A percentile compares a stretch with the other conserved stretches of the same genome.
These are phyloP conservation scores for Parachlorella kessleri DNA, from an alignment of 139 green algal genomes.

Conservation along the genomic window DNA sequence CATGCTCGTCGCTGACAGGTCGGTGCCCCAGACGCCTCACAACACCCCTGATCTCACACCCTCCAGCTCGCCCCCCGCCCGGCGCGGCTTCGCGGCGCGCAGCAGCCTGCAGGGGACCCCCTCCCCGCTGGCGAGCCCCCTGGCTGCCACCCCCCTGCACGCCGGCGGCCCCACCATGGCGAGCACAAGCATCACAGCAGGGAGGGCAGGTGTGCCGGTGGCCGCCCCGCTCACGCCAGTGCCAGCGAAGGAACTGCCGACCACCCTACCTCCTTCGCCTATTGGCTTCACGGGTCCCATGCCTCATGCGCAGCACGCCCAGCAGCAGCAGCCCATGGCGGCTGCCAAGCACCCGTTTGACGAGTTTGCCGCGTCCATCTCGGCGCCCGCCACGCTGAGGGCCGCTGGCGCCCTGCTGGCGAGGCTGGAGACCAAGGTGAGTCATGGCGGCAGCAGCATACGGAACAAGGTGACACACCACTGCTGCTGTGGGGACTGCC, in stretches of 20 bases:
- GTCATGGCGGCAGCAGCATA: no score
- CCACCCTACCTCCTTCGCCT: no score
- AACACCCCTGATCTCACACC: not conserved
- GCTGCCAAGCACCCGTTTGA: conserved; percentile 58
- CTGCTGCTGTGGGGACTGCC: no score
- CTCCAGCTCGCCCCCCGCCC: not conserved
- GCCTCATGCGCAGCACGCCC: no score
- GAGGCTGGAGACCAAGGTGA: not conserved
- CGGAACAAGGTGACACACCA: no score
- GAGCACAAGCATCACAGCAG: no score
- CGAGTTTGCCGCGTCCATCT: conserved; percentile 63
- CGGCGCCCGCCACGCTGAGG: conserved; percentile 54
- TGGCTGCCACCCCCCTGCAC: not conserved
- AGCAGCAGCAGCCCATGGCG: not conserved
- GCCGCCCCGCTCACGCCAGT: no score
- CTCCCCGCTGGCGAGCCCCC: no score
- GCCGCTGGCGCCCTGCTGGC: conserved; percentile 25
- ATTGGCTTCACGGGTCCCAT: no score
- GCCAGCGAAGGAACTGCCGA: no score
- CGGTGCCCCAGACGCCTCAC: not conserved
- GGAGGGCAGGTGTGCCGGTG: no score
- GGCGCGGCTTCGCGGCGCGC: no score
- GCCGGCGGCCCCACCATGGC: not conserved
- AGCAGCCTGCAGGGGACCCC: not conserved
- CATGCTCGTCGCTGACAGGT: not conserved